Base-by-base conservation (phyloP, 2,329 filamentous ascomycete species). In the Karstenula rhodostoma region DNA sequence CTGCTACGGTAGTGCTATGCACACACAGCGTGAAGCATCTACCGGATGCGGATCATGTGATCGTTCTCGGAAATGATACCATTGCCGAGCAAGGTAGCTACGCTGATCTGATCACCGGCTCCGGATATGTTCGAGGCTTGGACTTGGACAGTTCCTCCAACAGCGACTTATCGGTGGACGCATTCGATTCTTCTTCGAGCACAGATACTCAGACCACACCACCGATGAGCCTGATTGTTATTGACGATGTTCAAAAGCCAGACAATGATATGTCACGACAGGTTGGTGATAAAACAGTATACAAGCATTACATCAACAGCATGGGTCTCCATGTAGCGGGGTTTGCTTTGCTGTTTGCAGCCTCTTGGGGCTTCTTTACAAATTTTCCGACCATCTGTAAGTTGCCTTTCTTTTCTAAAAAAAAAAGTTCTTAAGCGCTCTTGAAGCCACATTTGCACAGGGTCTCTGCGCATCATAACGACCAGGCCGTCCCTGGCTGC, bases 101-200 rank as follows among this genome's bases (percentile, higher is more conserved):
- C 72, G 62, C 70, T 3, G 54, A 73, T 2, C 60, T 81, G 13
- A 59, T 35, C 25, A 15, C 27, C 29, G 44, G 44, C 13, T 44
- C 55, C 37, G 49, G 62, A 80, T 59, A 49, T 44, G 40, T 83
- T 13, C 82, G 82, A 1, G 76, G 51, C 37, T n/a, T 57, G 29
- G 58, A 42, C 23, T 46, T 60, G 22, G 46, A 27, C 9, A 27
- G 22, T 35, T 51, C 46, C 32, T 43, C 56, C 6, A 2, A 17
- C 8, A 47, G 48, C 25, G 56, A 53, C 33, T 23, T n/a, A 2
- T 19, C 37, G 5, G 33, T 10, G 23, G 25, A 46, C n/a, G 42
- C 53, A 27, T 23, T 27, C 22, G 46, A 10, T 13, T 42, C 43
- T 2, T 49, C 22, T 17, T 13, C 29, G 29, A 49, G n/a, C 44